Percentiles rank a stretch among this genome's conserved stretches.
phyloP scores from a whole-genome alignment of 768 basidiomycete species.

The Lepiota subincarnata region DNA sequence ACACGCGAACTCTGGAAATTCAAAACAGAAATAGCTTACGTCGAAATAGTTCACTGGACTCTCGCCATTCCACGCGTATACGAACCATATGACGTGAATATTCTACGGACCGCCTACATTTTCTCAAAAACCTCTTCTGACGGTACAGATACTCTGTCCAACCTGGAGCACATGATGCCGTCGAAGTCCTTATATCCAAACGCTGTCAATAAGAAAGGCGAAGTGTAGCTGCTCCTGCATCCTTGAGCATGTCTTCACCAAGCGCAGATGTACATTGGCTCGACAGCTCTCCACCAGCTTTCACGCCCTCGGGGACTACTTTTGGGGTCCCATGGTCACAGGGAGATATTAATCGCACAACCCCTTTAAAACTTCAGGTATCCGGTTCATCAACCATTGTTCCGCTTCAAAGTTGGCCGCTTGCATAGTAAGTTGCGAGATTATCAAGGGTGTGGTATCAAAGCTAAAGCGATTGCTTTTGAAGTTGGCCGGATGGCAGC shows the following conservation, averaged over 20 bases:
- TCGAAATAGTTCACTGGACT: not conserved
- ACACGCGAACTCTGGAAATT: not conserved
- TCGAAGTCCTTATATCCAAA: not conserved
- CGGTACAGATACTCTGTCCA: not conserved
- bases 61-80: not conserved
- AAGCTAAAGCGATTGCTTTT: not conserved
- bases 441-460: not conserved
- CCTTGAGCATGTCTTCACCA: slow-evolving; percentile 17
- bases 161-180: slow-evolving; percentile 9
- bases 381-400: slow-evolving; percentile 2
- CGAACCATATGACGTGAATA: not conserved
- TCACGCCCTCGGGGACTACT: slow-evolving; percentile 28
- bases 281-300: slow-evolving; percentile 24
- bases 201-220: not conserved
- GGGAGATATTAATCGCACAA: slow-evolving; percentile 34
- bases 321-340: slow-evolving; percentile 35
- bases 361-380: slow-evolving; percentile 19
- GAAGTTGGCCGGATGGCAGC: slow-evolving; percentile 35
- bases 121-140: slow-evolving; percentile 4
- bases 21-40: not conserved
- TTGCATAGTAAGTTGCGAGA: slow-evolving; percentile 27
- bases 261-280: slow-evolving; percentile 29
- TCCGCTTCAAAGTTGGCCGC: slow-evolving; percentile 28
- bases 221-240: not conserved
- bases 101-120: not conserved